phyloP scores from a whole-genome alignment of 176 grass and related monocot species.

The Raddia distichophylla region DNA sequence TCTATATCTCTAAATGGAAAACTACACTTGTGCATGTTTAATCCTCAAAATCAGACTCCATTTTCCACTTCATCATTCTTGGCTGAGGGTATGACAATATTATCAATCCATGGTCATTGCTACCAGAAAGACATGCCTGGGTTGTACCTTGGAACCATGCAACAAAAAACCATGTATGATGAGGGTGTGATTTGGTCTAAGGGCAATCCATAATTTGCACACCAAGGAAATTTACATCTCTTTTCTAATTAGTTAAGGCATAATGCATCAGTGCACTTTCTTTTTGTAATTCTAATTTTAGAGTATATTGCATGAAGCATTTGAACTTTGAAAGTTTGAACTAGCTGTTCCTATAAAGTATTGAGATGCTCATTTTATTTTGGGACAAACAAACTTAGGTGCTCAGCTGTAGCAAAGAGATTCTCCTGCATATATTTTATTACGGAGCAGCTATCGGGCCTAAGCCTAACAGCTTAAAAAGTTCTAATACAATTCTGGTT shows the following conservation, averaged over 20 bases:
- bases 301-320: neutral
- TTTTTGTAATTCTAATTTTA: neutral
- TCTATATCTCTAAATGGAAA: too few relatives aligned
- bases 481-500: neutral
- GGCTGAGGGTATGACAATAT: too few relatives aligned
- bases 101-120: too few relatives aligned
- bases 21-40: too few relatives aligned
- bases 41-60: too few relatives aligned
- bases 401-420: neutral
- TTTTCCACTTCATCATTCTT: too few relatives aligned
- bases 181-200: too few relatives aligned
- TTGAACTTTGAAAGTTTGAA: slow-evolving; percentile 4
- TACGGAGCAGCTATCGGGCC: neutral
- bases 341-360: neutral
- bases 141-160: too few relatives aligned
- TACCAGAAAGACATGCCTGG: too few relatives aligned
- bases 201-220: too few relatives aligned
- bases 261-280: neutral
- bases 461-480: neutral
- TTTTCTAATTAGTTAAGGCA: neutral
- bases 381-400: neutral
- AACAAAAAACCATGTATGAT: too few relatives aligned
- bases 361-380: slow-evolving; percentile 1
- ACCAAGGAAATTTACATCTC: too few relatives aligned
- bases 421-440: neutral